These are phyloP conservation scores for Diaporthe citri DNA, from an alignment of 2,329 filamentous ascomycete species.

Conservation along the genomic window DNA sequence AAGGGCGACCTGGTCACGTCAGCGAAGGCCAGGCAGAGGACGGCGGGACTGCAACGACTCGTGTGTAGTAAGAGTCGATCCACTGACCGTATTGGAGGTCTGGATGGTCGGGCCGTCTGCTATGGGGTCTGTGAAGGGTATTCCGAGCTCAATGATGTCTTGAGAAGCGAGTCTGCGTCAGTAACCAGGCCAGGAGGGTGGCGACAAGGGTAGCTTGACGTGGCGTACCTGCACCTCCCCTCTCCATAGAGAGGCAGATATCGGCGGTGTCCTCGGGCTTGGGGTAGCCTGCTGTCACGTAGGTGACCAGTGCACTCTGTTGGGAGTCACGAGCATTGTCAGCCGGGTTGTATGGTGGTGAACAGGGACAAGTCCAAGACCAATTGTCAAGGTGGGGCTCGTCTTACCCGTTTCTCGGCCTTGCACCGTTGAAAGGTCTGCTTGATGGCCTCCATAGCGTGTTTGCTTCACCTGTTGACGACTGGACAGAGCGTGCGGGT, in stretches of 20 bases:
- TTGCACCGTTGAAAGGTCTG: conserved; percentile 72
- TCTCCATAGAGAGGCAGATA: conserved; percentile 90
- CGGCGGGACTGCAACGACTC: neutral
- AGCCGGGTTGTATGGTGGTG: conserved; percentile 7
- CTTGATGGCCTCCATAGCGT: conserved; percentile 68
- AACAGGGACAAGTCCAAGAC: neutral
- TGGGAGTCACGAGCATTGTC: conserved; percentile 37
- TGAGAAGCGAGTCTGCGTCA: conserved; percentile 34
- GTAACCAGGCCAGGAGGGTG: neutral
- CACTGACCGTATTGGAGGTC: conserved; percentile 85
- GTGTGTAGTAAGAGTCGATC: neutral
- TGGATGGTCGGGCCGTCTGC: conserved; percentile 98
- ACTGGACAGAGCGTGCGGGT: neutral
- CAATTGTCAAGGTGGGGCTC: neutral
- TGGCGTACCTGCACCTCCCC: conserved; percentile 84
- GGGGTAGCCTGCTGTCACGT: conserved; percentile 95
- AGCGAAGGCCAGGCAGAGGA: conserved; percentile 25
- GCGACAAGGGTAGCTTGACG: neutral
- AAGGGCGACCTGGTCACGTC: conserved; percentile 69
- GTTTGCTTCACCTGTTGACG: conserved; percentile 32
- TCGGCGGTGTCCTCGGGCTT: conserved; percentile 84
- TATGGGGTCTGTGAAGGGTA: conserved; percentile 98
- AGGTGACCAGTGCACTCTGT: conserved; percentile 89
- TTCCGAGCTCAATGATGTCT: conserved; percentile 96
- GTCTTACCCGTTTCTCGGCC: conserved; percentile 68